Evolutionary conservation across 1,284 basidiomycete genomes (phyloP).

Genomic region (Moniliophthora roreri): DNA sequence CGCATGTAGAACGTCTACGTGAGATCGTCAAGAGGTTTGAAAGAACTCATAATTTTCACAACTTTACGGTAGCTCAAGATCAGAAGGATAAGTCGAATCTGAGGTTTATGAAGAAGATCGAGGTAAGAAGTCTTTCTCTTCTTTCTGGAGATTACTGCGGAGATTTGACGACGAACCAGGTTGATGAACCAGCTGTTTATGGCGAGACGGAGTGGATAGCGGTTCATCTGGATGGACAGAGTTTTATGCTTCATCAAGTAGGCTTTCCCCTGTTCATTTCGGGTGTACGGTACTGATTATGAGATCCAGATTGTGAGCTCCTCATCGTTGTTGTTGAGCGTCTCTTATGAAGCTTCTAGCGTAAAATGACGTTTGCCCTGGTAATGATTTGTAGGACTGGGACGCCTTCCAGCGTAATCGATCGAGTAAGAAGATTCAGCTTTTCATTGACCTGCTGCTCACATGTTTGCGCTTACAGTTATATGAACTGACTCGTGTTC

Average conservation of each 20-base stretch:
- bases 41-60: slow-evolving; percentile 95
- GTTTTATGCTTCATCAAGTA: slow-evolving; percentile 98
- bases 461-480: slow-evolving; percentile 37
- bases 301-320: slow-evolving; percentile 32
- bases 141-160: not conserved
- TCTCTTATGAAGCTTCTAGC: slow-evolving; percentile 45
- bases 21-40: slow-evolving; percentile 64
- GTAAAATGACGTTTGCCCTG: slow-evolving; percentile 95
- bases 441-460: slow-evolving; percentile 2
- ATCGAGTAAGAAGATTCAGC: slow-evolving; percentile 46
- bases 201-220: slow-evolving; percentile 95
- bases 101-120: slow-evolving; percentile 83
- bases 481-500: slow-evolving; percentile 75
- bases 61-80: slow-evolving; percentile 91
- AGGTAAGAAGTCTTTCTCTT: slow-evolving; percentile 45
- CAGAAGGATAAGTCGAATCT: slow-evolving; percentile 82
- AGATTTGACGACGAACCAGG: slow-evolving; percentile 38
- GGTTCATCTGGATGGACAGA: slow-evolving; percentile 93
- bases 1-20: slow-evolving; percentile 59
- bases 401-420: slow-evolving; percentile 73
- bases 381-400: slow-evolving; percentile 78
- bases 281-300: slow-evolving; percentile 10
- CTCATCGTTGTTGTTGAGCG: not conserved
- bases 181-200: slow-evolving; percentile 79
- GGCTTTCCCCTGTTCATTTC: slow-evolving; percentile 17